Evolutionary conservation across 805 yeast species (phyloP).

Genomic region (Danielozyma ontarioensis): DNA sequence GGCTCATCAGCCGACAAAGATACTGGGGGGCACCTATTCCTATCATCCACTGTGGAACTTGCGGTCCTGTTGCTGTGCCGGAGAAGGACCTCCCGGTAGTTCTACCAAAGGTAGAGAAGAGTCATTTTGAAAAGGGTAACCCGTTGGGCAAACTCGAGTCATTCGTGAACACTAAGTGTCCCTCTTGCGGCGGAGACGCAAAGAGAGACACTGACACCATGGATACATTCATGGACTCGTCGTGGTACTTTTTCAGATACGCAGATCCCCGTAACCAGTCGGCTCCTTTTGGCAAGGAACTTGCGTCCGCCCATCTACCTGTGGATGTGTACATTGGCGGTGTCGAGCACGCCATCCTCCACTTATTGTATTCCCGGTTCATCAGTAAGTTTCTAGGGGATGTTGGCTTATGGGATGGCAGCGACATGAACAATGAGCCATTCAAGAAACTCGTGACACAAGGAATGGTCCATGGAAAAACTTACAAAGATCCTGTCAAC

Average conservation of each 20-base stretch:
- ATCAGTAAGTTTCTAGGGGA: constrained; percentile 71
- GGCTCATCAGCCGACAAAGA: constrained; percentile 92
- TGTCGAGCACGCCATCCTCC: constrained; percentile 93
- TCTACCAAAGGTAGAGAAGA: constrained; percentile 59
- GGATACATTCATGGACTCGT: constrained; percentile 98
- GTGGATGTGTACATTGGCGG: constrained; percentile 94
- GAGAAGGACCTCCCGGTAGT: constrained; percentile 78
- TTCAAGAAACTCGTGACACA: constrained; percentile 77
- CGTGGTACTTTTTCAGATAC: constrained; percentile 92
- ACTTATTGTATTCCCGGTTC: constrained; percentile 81
- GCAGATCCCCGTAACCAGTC: constrained; percentile 62
- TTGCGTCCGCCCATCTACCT: constrained; percentile 58
- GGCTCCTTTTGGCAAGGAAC: constrained; percentile 48
- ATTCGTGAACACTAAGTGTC: constrained; percentile 74
- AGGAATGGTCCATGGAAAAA: constrained; percentile 97
- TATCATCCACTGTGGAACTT: constrained; percentile 74
- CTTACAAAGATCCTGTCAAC: constrained; percentile 64
- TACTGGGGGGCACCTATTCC: constrained; percentile 99
- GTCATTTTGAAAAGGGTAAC: constrained; percentile 55
- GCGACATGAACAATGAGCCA: constrained; percentile 65
- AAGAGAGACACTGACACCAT: constrained; percentile 93
- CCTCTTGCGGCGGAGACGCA: constrained; percentile 70
- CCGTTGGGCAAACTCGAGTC: constrained; percentile 55
- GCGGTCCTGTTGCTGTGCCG: constrained; percentile 94
- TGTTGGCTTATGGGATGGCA: constrained; percentile 66